These are phyloP conservation scores for Coemansia umbellata DNA, from an alignment of 192 early-diverging fungal genomes.

Conservation along the genomic window DNA sequence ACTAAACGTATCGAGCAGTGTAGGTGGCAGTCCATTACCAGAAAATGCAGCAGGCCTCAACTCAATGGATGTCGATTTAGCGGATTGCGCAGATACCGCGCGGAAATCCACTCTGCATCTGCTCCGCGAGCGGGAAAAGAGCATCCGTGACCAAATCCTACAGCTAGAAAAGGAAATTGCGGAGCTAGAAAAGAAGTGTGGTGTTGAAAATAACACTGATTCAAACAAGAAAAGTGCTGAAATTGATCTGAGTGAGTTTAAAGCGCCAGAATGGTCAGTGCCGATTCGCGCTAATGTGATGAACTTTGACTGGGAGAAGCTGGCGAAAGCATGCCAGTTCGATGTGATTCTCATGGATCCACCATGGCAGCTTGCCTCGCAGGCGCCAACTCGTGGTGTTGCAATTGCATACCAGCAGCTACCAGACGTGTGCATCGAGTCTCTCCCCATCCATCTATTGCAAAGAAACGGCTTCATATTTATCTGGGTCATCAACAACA, in stretches of 20 bases:
- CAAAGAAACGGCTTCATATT: conserved; percentile 90
- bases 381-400: conserved; percentile 86
- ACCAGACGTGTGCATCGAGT: conserved; percentile 90
- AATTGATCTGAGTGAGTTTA: conserved; percentile 71
- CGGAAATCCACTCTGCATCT: conserved; percentile 4
- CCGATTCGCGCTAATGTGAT: conserved; percentile 94
- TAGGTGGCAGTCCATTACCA: conserved; percentile 6
- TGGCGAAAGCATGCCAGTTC: conserved; percentile 82
- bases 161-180: conserved; percentile 55
- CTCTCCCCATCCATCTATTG: conserved; percentile 80
- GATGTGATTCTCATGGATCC: conserved; percentile 94
- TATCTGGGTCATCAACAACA: conserved; percentile 99
- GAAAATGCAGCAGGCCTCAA: not conserved
- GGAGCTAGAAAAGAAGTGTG: conserved; percentile 53
- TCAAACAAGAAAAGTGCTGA: conserved; percentile 4
- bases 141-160: conserved; percentile 54
- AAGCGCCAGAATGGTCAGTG: conserved; percentile 89
- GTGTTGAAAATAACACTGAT: conserved; percentile 21
- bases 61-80: conserved; percentile 11
- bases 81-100: not conserved
- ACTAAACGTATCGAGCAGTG: conserved; percentile 29
- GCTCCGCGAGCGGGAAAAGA: conserved; percentile 55
- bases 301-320: conserved; percentile 88
- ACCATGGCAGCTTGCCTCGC: conserved; percentile 94
- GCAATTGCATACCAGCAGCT: conserved; percentile 95